Evolutionary conservation across 164 flowering plant species (phyloP), one percentile per base, ranked within the genome.

Genomic region (Aristolochia fimbriata): DNA sequence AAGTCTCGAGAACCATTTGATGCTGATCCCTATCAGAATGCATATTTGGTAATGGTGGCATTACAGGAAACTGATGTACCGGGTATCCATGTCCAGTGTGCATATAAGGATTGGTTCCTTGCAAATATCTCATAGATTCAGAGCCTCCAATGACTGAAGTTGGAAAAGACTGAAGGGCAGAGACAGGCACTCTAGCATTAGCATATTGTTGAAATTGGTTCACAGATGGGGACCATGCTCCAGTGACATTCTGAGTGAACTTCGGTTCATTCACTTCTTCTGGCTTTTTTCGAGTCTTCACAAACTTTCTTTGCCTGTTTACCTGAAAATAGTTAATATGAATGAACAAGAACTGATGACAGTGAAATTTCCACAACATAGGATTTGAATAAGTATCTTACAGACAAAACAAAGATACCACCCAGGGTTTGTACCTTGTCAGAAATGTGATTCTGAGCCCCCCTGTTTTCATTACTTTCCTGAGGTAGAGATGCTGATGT

Each of bases 211-310:
- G 73, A 22, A 68, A 47, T 61, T 71, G 70, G 47, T 61, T 70
- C 21, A 62, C 69, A 25, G 70, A 30, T 33, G 76, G 68, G 55
- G 80, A 55, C 84, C 77, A 76, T 20, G 68, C 64, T 55, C 76
- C 65, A 70, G 54, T 56, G 1, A 76, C 48, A 59, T 71, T 73
- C 52, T 63, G 81, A 27, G 70, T 48, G 0, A 60, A 14, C 63
- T 68, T 69, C 47, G 43, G 43, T 25, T 62, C 47, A 30, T 20
- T 55, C 41, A 54, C 47, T 45, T 62, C 80, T 23, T 63, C 69
- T 20, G 64, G 37, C 61, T 70, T 73, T 37, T 70, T 68, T 43
- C 61, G 70, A 37, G 57, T 68, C 70, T 71, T 73, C 24, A 62
- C 22, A 65, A 63, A 77, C 64, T 67, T 78, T 61, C 56, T 70